phyloP scores from a whole-genome alignment of 164 flowering plant species.

The Vitis rupestris region DNA sequence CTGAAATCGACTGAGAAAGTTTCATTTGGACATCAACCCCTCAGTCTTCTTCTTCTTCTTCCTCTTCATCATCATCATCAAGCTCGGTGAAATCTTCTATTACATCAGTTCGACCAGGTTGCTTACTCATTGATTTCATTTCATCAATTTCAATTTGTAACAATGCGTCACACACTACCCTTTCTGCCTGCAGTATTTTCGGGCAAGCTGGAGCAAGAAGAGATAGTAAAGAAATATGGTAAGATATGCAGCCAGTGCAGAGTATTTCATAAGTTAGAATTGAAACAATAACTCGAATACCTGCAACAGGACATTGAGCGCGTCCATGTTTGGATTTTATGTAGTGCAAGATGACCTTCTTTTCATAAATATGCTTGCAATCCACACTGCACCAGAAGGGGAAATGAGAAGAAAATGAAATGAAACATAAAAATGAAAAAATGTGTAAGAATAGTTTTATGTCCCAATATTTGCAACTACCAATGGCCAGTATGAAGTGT shows the following conservation, averaged over 20 bases:
- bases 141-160: slow-evolving; percentile 79
- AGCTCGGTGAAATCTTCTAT: slow-evolving; percentile 77
- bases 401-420: not conserved
- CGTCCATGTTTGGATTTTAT: slow-evolving; percentile 33
- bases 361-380: slow-evolving; percentile 94
- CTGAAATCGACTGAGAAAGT: not conserved
- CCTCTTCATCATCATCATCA: slow-evolving; percentile 41
- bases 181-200: slow-evolving; percentile 39
- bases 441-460: no score
- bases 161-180: slow-evolving; percentile 63
- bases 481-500: no score
- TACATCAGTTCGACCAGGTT: slow-evolving; percentile 27
- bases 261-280: not conserved
- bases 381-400: slow-evolving; percentile 52
- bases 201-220: slow-evolving; percentile 62
- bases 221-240: not conserved
- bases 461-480: no score
- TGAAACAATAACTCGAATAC: slow-evolving; percentile 27
- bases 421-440: not conserved
- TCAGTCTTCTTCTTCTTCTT: slow-evolving; percentile 22
- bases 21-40: not conserved
- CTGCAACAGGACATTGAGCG: slow-evolving; percentile 72
- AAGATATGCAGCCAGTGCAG: not conserved
- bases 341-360: slow-evolving; percentile 54
- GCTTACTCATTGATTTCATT: slow-evolving; percentile 46